phyloP scores from a whole-genome alignment of 768 basidiomycete genomes.

The Daedaleopsis sinensis region DNA sequence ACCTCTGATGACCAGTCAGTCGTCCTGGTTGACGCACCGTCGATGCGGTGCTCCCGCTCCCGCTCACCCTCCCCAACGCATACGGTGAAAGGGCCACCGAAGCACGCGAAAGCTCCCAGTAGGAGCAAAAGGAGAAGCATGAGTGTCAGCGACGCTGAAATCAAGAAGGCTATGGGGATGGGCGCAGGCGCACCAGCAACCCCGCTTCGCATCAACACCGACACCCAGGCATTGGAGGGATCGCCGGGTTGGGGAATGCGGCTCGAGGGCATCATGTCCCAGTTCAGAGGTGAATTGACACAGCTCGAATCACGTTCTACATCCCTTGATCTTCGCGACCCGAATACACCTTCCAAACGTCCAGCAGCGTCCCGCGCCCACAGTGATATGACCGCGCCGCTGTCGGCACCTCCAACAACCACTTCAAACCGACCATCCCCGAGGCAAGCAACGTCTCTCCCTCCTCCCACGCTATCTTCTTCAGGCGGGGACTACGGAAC shows the following conservation, averaged over 20 bases:
- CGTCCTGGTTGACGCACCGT: conserved; percentile 55
- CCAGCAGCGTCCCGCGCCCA: conserved; percentile 25
- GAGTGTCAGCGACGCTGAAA: conserved; percentile 70
- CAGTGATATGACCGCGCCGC: conserved; percentile 23
- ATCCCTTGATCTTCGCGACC: conserved; percentile 66
- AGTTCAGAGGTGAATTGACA: conserved; percentile 74
- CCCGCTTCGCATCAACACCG: conserved; percentile 42
- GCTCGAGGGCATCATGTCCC: conserved; percentile 65
- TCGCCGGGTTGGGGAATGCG: conserved; percentile 46
- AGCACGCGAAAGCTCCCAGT: conserved; percentile 29
- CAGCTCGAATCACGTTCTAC: conserved; percentile 61
- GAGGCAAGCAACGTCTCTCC: conserved; percentile 15
- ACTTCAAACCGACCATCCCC: conserved; percentile 6
- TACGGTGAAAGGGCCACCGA: conserved; percentile 26
- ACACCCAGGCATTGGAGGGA: conserved; percentile 36
- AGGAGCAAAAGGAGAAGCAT: conserved; percentile 64
- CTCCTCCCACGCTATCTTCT: not conserved
- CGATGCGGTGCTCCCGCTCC: conserved; percentile 27
- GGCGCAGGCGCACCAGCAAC: conserved; percentile 39
- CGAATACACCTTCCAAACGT: conserved; percentile 58
- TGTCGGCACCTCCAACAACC: conserved; percentile 11
- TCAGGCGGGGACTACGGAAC: conserved; percentile 10
- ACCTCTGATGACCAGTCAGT: conserved; percentile 55
- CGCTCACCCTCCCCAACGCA: conserved; percentile 30
- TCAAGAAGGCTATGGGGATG: conserved; percentile 43